Evolutionary conservation across 805 yeast genomes (phyloP), one percentile per base, ranked within the genome.

Genomic region (Sugiyamaella qingdaonensis): DNA sequence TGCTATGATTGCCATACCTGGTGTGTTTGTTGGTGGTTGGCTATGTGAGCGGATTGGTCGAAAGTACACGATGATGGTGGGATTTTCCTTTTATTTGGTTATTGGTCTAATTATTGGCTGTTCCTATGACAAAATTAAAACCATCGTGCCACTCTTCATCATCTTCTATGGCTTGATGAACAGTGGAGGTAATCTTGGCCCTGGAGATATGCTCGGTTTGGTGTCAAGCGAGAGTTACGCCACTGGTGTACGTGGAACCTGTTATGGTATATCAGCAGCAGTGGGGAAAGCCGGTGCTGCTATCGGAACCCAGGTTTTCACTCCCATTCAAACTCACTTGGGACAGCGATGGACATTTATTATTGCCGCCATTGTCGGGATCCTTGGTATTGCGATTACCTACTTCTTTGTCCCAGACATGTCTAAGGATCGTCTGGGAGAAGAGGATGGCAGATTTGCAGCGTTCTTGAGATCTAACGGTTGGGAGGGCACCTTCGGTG

Each of bases 211-310:
- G 76, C 71, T 86, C 75, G 92, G 92, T 10, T 74, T 87, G 53
- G 70, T 75, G 1, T 75, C 85, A 10, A 78, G 86, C 24, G 92
- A 86, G 68, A 75, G 80, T 4, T 86, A 76, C 61, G 90, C 94
- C 16, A 84, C 91, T 7, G 86, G 88, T 11, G 81, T 86, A 42
- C 76, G 94, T 68, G 92, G 91, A 36, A 83, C 89, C 0, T 73
- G 79, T 48, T 86, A 86, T 61, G 92, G 92, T 36, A 60, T 86
- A 19, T 77, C 86, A 46, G 94, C 94, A 36, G 94, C 91, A 2
- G 72, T 85, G 46, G 94, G 94, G 53, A 86, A 86, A 67, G 85
- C 84, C 24, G 95, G 94, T 53, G 94, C 92, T n/a, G 90, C 85
- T 19, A 82, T 85, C 18, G 94, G 94, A 29, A 85, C 90, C 21